Base-by-base conservation (phyloP, 768 basidiomycete species). In the Xerocomellus intermedius region DNA sequence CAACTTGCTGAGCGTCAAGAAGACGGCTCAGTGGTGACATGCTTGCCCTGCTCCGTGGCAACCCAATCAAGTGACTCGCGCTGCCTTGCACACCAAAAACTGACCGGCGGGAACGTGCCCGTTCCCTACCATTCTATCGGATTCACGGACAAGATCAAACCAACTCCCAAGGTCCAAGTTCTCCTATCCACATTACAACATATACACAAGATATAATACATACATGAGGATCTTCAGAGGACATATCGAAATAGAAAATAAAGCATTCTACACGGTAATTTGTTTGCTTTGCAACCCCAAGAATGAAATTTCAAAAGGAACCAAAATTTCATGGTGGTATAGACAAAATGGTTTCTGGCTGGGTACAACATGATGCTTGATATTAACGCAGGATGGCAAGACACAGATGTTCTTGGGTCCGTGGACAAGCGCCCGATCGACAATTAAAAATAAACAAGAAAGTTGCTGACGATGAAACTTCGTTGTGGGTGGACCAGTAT, bases 371-470 rank as follows among this genome's bases (percentile, higher is more conserved):
- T 52, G 48, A 69, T 68, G 58, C 63, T 59, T 56, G 57, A 65
- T 67, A 65, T 58, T 62, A 60, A 60, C 57, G 38, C 68, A 56
- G 38, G 49, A 59, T 47, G 54, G 35, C 50, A 51, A 58, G 48
- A 45, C 42, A 51, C 26, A 30, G n/a, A 39, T 58, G 62, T 62
- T 60, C 44, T 61, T 49, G 51, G 58, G 68, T 66, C 66, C 64
- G 30, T 61, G 36, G 24, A 41, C 49, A 48, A 55, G 43, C 26
- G 47, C 52, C 59, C 48, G 22, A 54, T 50, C 9, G 22, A 66
- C 16, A 51, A 55, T 61, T 64, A 50, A 51, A 42, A 69, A 71
- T 69, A 69, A 68, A 71, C 58, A 71, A 61, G 56, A 59, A 52
- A 21, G 17, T 44, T 50, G 39, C 32, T 24, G 48, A 53, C 16